A percentile compares a stretch with the other conserved stretches of the same genome.
Conservation (phyloP, 2,329 filamentous ascomycete species). For the Fusarium palustre region DNA sequence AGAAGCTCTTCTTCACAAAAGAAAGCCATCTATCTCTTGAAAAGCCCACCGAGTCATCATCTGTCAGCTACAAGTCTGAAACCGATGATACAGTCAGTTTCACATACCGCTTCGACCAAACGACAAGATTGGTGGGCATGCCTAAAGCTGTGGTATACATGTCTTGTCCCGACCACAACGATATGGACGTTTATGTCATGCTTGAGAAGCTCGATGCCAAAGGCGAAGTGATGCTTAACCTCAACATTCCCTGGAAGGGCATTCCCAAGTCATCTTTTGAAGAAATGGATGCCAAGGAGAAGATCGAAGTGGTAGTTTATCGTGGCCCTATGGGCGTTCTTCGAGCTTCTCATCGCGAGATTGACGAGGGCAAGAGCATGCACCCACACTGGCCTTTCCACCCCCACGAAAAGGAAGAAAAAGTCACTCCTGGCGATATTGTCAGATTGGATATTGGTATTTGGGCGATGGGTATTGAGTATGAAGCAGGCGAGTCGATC, state of each 20-base stretch:
- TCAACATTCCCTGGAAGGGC: constrained; percentile 10
- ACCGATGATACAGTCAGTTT: constrained; percentile 2
- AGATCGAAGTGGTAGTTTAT: constrained; percentile 10
- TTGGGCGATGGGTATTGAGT: constrained; percentile 24
- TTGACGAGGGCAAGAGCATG: constrained; percentile 22
- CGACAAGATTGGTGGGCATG: constrained; percentile 14
- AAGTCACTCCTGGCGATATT: background rate
- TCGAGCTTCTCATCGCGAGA: constrained; percentile 11
- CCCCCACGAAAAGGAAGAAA: constrained; percentile 8
- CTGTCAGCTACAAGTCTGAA: background rate
- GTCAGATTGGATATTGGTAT: constrained; percentile 10
- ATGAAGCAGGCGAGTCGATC: constrained; percentile 8
- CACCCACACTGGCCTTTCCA: constrained; percentile 23
- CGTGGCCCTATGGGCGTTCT: constrained; percentile 15
- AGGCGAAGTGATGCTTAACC: constrained; percentile 13
- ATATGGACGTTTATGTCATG: constrained; percentile 16
- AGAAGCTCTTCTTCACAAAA: background rate
- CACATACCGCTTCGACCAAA: background rate
- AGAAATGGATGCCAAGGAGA: constrained; percentile 7
- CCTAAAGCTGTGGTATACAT: constrained; percentile 16
- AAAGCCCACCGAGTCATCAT: fast-evolving
- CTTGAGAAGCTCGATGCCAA: constrained; percentile 5
- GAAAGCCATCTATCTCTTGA: background rate
- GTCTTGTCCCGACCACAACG: constrained; percentile 1
- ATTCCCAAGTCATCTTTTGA: constrained; percentile 1